These are phyloP conservation scores for Camillea tinctor DNA, from an alignment of 2,329 filamentous ascomycete genomes.

Conservation along the genomic window DNA sequence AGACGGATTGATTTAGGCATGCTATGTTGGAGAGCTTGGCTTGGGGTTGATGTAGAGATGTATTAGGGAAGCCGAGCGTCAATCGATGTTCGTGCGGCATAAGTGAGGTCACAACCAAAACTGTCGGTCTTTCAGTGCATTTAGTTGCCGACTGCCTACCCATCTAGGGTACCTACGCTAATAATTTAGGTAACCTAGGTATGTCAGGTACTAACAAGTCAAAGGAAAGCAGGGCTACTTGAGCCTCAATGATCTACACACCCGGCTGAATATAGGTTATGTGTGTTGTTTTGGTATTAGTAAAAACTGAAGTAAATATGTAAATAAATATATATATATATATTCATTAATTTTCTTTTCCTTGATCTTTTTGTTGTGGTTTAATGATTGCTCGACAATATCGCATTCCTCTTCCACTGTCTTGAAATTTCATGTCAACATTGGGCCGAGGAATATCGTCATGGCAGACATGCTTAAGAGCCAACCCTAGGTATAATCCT, in stretches of 20 bases:
- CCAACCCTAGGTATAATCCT: neutral
- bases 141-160: neutral
- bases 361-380: too few species aligned
- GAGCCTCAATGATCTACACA: slow-evolving; percentile 12
- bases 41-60: neutral
- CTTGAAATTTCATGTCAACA: neutral
- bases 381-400: neutral
- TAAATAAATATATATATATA: neutral
- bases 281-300: neutral
- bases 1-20: too few species aligned
- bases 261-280: neutral
- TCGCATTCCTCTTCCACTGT: neutral
- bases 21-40: too few species aligned
- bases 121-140: neutral
- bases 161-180: neutral
- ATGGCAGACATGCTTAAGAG: neutral
- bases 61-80: neutral
- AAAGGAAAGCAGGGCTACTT: slow-evolving; percentile 7
- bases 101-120: neutral
- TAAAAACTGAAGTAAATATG: neutral
- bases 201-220: neutral
- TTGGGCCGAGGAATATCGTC: neutral
- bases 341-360: neutral
- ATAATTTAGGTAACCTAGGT: neutral
- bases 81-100: neutral